A percentile compares a stretch with the other conserved stretches of the same genome.
Conservation (phyloP, 1,139 yeast species). For the Yamadazyma triangularis region DNA sequence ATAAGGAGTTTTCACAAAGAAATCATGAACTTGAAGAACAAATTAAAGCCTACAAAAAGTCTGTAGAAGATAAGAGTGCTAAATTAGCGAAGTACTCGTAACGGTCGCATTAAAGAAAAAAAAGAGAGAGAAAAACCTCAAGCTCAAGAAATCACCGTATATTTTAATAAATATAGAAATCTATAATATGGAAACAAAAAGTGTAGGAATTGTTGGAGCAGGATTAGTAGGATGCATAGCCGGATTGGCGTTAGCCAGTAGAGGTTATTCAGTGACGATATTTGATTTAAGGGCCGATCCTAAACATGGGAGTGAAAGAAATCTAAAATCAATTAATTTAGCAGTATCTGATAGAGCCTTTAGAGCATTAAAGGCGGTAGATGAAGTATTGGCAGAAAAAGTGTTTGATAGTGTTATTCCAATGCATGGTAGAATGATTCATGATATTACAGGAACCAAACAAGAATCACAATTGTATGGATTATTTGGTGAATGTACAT, state of each 20-base stretch:
- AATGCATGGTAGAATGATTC: constrained; percentile 89
- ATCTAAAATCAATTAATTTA: constrained; percentile 71
- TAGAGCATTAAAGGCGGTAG: constrained; percentile 60
- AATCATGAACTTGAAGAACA: constrained; percentile 35
- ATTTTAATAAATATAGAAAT: too few relatives aligned
- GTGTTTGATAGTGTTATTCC: constrained; percentile 67
- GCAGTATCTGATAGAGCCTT: constrained; percentile 87
- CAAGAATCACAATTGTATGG: constrained; percentile 76
- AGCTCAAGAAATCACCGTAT: too few relatives aligned
- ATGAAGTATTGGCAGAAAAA: constrained; percentile 50
- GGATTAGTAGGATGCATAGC: constrained; percentile 90
- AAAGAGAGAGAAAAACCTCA: too few relatives aligned
- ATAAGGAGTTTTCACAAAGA: constrained; percentile 35
- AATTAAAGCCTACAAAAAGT: constrained; percentile 19
- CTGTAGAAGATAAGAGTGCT: constrained; percentile 16
- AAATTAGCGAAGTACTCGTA: constrained; percentile 12
- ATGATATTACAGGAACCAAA: constrained; percentile 54
- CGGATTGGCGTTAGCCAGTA: constrained; percentile 69
- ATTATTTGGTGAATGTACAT: constrained; percentile 77
- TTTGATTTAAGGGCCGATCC: constrained; percentile 57
- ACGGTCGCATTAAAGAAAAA: too few relatives aligned
- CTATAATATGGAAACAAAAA: constrained; percentile 3
- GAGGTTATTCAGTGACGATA: constrained; percentile 70
- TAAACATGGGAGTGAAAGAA: constrained; percentile 16
- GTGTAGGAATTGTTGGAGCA: constrained; percentile 65